A percentile compares a stretch with the other conserved stretches of the same genome.
Evolutionary conservation across 805 yeast species (phyloP).

Genomic region (Zygosaccharomyces bailii): DNA sequence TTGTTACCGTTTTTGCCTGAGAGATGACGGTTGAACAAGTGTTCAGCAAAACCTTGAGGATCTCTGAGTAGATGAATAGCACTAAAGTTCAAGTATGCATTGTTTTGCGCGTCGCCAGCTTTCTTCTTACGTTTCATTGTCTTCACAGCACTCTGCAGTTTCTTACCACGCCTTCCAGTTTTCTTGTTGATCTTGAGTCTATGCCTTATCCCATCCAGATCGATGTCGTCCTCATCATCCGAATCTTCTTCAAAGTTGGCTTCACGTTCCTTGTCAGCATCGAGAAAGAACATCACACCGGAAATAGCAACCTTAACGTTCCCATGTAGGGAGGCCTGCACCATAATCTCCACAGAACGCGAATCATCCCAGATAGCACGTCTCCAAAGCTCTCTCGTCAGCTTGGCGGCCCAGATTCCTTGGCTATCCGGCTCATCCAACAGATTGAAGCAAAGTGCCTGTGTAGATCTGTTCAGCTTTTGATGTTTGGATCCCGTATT

Average conservation of each 20-base stretch:
- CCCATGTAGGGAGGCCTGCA: conserved; percentile 87
- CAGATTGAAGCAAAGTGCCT: conserved; percentile 84
- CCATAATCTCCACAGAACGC: conserved; percentile 95
- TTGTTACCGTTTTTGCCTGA: conserved; percentile 64
- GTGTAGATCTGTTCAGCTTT: conserved; percentile 83
- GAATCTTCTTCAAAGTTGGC: conserved; percentile 72
- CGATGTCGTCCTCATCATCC: conserved; percentile 67
- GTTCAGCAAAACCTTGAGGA: conserved; percentile 97
- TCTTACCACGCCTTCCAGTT: conserved; percentile 73
- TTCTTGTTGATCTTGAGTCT: conserved; percentile 81
- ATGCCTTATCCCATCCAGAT: conserved; percentile 71
- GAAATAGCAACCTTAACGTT: conserved; percentile 84
- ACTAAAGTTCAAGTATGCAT: conserved; percentile 72
- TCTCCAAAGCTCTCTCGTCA: conserved; percentile 95
- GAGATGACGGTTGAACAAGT: conserved; percentile 66
- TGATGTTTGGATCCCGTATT: conserved; percentile 89
- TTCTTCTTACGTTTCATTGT: conserved; percentile 58
- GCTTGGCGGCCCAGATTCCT: conserved; percentile 94
- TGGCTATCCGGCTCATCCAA: conserved; percentile 75
- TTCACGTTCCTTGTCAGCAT: conserved; percentile 80
- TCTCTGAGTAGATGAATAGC: conserved; percentile 93
- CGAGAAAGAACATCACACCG: conserved; percentile 87
- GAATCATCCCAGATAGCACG: conserved; percentile 98
- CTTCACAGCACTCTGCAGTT: conserved; percentile 71
- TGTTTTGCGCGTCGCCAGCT: conserved; percentile 46